phyloP scores from a whole-genome alignment of 306 rosid species.

The Cyamopsis tetragonoloba region DNA sequence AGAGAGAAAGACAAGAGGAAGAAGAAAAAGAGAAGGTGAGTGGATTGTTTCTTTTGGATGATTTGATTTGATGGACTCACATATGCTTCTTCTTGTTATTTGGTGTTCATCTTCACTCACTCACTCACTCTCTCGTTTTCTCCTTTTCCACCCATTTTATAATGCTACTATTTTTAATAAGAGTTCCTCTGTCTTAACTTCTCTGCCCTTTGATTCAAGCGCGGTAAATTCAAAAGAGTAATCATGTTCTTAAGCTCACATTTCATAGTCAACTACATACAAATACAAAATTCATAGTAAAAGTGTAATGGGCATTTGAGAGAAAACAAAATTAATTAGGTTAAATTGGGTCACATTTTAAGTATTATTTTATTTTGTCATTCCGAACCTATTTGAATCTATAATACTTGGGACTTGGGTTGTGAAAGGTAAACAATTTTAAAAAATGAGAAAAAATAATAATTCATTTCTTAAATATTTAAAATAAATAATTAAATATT shows the following conservation, averaged over 20 bases:
- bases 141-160: background rate
- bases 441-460: too few species aligned
- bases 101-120: background rate
- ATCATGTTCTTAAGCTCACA: background rate
- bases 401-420: too few species aligned
- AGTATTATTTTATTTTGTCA: too few species aligned
- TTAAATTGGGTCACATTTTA: too few species aligned
- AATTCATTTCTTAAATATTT: too few species aligned
- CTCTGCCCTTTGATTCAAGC: background rate
- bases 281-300: too few species aligned
- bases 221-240: background rate
- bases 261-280: background rate
- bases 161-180: background rate
- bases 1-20: conserved; percentile 21
- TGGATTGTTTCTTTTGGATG: conserved; percentile 17
- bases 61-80: conserved; percentile 33
- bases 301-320: too few species aligned
- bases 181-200: background rate
- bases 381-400: too few species aligned
- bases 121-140: background rate
- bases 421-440: too few species aligned
- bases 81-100: background rate
- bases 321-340: too few species aligned
- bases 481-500: too few species aligned
- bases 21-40: background rate